Evolutionary conservation across 805 yeast species (phyloP).

Genomic region (Kodamaea nitidulidarum): DNA sequence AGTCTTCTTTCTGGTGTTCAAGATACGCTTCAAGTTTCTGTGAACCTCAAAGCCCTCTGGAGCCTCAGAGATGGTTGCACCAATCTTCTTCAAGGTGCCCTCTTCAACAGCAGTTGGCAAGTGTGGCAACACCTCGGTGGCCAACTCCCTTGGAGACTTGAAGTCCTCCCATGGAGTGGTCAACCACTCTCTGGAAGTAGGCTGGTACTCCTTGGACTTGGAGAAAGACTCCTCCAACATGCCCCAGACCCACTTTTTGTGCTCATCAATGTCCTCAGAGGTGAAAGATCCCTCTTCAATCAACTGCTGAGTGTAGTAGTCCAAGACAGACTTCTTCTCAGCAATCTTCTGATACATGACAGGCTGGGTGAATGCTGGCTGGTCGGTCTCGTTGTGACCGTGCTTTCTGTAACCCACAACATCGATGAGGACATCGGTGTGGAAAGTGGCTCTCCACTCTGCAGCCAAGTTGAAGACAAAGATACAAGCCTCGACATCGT

Average conservation of each 20-base stretch:
- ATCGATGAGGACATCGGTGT: conserved; percentile 93
- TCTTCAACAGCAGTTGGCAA: conserved; percentile 89
- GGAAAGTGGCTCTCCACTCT: conserved; percentile 96
- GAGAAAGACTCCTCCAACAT: conserved; percentile 84
- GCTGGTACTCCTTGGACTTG: conserved; percentile 84
- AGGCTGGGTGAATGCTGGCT: conserved; percentile 98
- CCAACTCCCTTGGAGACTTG: conserved; percentile 95
- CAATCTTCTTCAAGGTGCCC: conserved; percentile 68
- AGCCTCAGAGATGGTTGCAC: conserved; percentile 71
- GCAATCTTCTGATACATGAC: conserved; percentile 91
- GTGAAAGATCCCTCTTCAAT: conserved; percentile 86
- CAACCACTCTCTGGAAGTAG: conserved; percentile 94
- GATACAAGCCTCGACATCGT: conserved; percentile 90
- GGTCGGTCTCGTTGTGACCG: conserved; percentile 99
- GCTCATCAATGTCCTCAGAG: conserved; percentile 86
- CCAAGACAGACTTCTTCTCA: conserved; percentile 83
- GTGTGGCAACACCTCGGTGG: conserved; percentile 92
- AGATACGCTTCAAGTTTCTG: conserved; percentile 92
- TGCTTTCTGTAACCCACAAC: conserved; percentile 97
- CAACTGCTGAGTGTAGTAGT: conserved; percentile 76
- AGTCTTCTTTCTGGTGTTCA: conserved; percentile 81
- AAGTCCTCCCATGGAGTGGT: conserved; percentile 99
- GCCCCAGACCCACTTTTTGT: conserved; percentile 97
- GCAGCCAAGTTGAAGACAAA: conserved; percentile 95
- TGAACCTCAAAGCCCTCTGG: conserved; percentile 89